Conservation (phyloP, 331 rosid species). For the Quercus lobata region DNA sequence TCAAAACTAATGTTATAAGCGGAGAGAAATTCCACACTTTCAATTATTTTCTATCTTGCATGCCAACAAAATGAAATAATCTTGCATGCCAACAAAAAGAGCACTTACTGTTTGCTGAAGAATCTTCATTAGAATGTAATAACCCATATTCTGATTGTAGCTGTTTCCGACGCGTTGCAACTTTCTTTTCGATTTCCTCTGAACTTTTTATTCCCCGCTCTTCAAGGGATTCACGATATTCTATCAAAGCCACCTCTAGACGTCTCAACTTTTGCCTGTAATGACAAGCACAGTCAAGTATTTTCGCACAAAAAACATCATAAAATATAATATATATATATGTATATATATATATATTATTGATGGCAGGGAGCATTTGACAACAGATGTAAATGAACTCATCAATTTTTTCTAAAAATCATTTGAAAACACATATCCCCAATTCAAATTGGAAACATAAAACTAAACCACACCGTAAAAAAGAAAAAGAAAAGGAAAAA, state of each 20-base stretch:
- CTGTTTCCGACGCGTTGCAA: slow-evolving; percentile 48
- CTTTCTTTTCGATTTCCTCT: slow-evolving; percentile 84
- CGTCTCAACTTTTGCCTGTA: slow-evolving; percentile 92
- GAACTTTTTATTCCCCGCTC: slow-evolving; percentile 73
- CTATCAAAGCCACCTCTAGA: slow-evolving; percentile 90
- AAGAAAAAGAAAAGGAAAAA: neutral
- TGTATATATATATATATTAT: no score
- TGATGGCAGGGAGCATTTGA: slow-evolving; percentile 18
- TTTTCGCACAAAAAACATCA: neutral
- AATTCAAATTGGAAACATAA: neutral
- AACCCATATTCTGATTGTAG: slow-evolving; percentile 82
- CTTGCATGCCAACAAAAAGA: neutral
- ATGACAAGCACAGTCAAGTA: neutral
- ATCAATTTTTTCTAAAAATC: neutral
- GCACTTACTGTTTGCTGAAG: slow-evolving; percentile 71
- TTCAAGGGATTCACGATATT: slow-evolving; percentile 93
- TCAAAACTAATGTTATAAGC: neutral
- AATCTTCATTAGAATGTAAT: slow-evolving; percentile 66
- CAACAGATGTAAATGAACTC: slow-evolving; percentile 7
- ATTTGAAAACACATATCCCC: neutral
- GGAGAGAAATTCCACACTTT: neutral
- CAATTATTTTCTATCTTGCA: neutral
- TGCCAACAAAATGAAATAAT: neutral
- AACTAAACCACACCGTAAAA: neutral
- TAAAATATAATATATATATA: neutral